Conservation (phyloP, 1,284 basidiomycete genomes). For the Cutaneotrichosporon sp. region DNA sequence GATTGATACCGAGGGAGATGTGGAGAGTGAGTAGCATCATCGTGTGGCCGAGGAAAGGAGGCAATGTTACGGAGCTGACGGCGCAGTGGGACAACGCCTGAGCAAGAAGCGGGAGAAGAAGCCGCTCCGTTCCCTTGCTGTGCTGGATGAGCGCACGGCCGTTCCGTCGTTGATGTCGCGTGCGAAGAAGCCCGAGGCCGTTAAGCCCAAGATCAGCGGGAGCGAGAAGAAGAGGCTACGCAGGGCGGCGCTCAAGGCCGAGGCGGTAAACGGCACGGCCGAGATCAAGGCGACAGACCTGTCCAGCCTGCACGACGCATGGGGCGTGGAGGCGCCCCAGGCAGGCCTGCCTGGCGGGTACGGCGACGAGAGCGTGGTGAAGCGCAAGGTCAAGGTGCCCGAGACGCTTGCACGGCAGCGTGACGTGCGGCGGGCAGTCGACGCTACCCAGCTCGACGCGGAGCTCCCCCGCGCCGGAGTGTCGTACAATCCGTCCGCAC, state of each 20-base stretch:
- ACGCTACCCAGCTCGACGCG: conserved; percentile 54
- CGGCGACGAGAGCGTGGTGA: conserved; percentile 37
- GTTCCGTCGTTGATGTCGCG: conserved; percentile 71
- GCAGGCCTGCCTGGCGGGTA: conserved; percentile 26
- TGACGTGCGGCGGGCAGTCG: conserved; percentile 19
- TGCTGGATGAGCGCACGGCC: conserved; percentile 75
- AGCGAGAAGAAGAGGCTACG: conserved; percentile 71
- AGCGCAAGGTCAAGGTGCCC: conserved; percentile 36
- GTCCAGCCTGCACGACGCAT: conserved; percentile 18
- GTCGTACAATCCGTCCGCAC: conserved; percentile 86
- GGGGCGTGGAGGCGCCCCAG: conserved; percentile 8
- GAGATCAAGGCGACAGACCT: conserved; percentile 12
- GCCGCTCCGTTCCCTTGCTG: conserved; percentile 69
- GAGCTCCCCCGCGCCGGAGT: conserved; percentile 74
- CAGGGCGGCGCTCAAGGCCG: conserved; percentile 66
- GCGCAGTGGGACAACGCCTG: background rate
- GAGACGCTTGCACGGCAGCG: conserved; percentile 33
- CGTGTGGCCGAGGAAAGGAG: conserved; percentile 5
- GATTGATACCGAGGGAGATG: conserved; percentile 73
- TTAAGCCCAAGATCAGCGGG: conserved; percentile 47
- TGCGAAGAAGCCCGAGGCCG: conserved; percentile 40
- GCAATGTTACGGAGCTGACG: background rate
- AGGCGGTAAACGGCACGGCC: conserved; percentile 49
- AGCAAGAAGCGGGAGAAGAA: conserved; percentile 40
- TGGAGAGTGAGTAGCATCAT: conserved; percentile 55